phyloP scores from a whole-genome alignment of 2,329 filamentous ascomycete genomes.

The Fusarium piperis region DNA sequence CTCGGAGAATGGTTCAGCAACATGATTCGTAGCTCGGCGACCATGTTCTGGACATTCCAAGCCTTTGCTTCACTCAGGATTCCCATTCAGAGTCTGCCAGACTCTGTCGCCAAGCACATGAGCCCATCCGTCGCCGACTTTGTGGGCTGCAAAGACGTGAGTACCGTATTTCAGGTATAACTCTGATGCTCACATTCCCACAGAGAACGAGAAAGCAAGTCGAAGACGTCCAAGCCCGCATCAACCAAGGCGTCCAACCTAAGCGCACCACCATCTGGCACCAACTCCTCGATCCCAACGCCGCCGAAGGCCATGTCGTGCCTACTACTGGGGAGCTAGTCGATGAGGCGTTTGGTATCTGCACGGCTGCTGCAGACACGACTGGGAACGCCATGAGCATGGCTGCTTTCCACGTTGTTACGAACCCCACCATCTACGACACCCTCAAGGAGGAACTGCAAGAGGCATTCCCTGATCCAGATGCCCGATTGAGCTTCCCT shows the following conservation, averaged over 20 bases:
- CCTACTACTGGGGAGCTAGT: neutral
- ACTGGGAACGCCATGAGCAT: conserved; percentile 11
- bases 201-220: conserved; percentile 9
- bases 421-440: conserved; percentile 3
- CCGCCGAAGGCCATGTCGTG: neutral
- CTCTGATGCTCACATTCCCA: neutral
- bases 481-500: neutral
- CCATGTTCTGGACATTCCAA: conserved; percentile 17
- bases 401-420: conserved; percentile 13
- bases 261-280: conserved; percentile 9
- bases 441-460: conserved; percentile 5
- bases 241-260: conserved; percentile 5
- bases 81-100: conserved; percentile 4
- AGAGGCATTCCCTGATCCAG: conserved; percentile 5
- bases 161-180: neutral
- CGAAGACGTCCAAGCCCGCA: conserved; percentile 3
- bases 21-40: conserved; percentile 5
- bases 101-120: conserved; percentile 1
- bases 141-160: neutral
- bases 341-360: conserved; percentile 12
- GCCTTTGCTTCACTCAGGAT: conserved; percentile 1
- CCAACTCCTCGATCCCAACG: conserved; percentile 11
- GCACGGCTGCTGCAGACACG: conserved; percentile 10
- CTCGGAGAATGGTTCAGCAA: conserved; percentile 22
- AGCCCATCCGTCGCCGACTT: conserved; percentile 13